Base-by-base conservation (phyloP, 208 protist species). In the Trypanosoma platydactyli region DNA sequence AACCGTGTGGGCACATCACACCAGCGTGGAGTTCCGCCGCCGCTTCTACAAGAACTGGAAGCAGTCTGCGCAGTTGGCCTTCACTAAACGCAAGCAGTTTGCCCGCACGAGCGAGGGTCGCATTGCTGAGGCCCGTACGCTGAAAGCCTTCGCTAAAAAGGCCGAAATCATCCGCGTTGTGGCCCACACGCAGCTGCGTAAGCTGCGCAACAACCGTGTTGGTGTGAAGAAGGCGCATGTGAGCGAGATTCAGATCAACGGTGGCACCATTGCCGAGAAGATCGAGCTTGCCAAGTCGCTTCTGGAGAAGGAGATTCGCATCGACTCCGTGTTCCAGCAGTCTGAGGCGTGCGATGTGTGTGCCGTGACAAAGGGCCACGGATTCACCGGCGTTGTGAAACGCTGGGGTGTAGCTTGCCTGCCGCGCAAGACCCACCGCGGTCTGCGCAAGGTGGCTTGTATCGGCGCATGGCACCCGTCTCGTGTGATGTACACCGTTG, bases 171-270 rank as follows among this genome's bases (percentile, higher is more conserved):
- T 99, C 71, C 97, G 99, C 75, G 94, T 99, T 49, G 80, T 99
- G 50, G 95, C 93, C 65, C 98, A 99, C 97, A 99, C 99, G 63
- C 98, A 99, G 92, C 79, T 98, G 46, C 74, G 86, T 73, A 98
- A 98, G 84, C 63, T 98, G 63, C 88, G 88, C 71, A 96, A 98
- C 83, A 98, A 99, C 97, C 99, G 98, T 63, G 60, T 98, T 68
- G 86, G 84, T 52, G 90, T 98, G 82, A 99, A 99, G 97, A 99
- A 99, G 88, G 98, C 99, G 25, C 93, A 99, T 80, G 77, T 99
- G 56, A 94, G 99, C 72, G 99, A 99, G 94, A 99, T 99, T 86
- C 98, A 99, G 88, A 82, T 99, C 73, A 99, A 99, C 91, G 99
- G 99, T 77, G 98, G 99, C 68, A 76, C 79, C 63, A 80, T 98